Base-by-base conservation (phyloP, 495 filamentous ascomycete genomes). In the Tuber borchii region DNA sequence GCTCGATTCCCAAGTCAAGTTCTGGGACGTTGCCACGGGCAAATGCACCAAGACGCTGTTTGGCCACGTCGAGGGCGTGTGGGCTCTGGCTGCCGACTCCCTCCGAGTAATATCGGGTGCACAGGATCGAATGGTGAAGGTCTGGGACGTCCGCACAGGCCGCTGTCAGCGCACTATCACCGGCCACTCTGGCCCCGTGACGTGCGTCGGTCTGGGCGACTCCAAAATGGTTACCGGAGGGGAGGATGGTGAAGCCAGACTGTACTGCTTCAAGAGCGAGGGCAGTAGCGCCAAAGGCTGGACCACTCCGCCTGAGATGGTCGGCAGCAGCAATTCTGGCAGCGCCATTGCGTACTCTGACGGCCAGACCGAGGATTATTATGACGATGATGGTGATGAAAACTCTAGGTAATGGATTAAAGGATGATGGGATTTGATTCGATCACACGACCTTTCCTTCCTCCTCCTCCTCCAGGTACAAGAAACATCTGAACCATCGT, bases 41-140 rank as follows among this genome's bases (percentile, higher is more conserved):
- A 86, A 87, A 77, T 97, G 93, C 81, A 85, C 97, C 16, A 92
- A 92, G 72, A 97, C 93, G 6, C 95, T 97, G 85, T 99, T 98
- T 76, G 95, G 95, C 0, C 95, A 99, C 78, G 86, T 99, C 37
- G 95, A 98, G 83, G 95, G 95, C 39, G 90, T 99, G 37, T 99
- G 95, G 95, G 91, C 92, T 16, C 87, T 99, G 8, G 94, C 93
- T 2, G 96, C 93, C 2, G 96, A 99, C 83, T 93, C 92, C 0
- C 86, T 99, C 46, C 90, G 95, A 22, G 89, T 97, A 43, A 93
- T 97, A 46, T 92, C 91, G 73, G 95, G 94, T 17, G 91, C 92
- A 46, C 91, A 97, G 84, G 95, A 99, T 84, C 89, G 92, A 51
- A 97, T 94, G 90, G 92, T 97, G 83, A 97, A 97, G 83, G 91